Evolutionary conservation across 352 stramenopile species (phyloP), one percentile per base, ranked within the genome.

Genomic region (Pythium guiyangense): DNA sequence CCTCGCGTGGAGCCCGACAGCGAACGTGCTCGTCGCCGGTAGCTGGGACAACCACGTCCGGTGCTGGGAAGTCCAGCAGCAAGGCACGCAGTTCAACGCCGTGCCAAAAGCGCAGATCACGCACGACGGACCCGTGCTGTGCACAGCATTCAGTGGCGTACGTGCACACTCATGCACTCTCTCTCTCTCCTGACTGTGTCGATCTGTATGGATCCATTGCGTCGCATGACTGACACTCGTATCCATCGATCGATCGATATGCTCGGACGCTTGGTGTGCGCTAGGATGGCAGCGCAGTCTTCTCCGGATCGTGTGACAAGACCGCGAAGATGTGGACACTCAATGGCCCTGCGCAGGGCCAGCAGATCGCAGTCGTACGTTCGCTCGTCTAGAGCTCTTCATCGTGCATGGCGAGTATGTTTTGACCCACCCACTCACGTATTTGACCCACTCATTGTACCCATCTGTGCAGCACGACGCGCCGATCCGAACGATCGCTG

Each of bases 311-410:
- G 31, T 90, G 79, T 49, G 94, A 98, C 70, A 98, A 98, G 69
- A 96, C 91, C 14, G 93, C 95, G 27, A 95, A 97, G 57, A 98
- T 98, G 92, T 99, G 94, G 94, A 63, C 81, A 54, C 75, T 98
- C 20, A 88, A 84, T 27, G 81, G 83, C 9, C 84, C 80, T 0
- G 53, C 69, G 17, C 79, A 90, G 44, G 84, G 85, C 22, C 78
- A 89, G 63, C 81, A 92, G 59, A 91, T 92, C 57, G 80, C 78
- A 49, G 72, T 84, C 82, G 70, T 91, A 80, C 45, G 70, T 59
- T 27, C 40, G 26, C 11, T 20, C 6, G 8, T 10, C 51, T 53
- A 5, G 1, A 22, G 14, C n/a, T 34, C 42, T 49, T 6, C 11
- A 35, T 45, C 8, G 37, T 29, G 20, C 31, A n/a, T 35, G 17